A percentile compares a stretch with the other conserved stretches of the same genome.
These are phyloP conservation scores for Penicillium pancosmium DNA, from an alignment of 495 filamentous ascomycete species.

Conservation along the genomic window DNA sequence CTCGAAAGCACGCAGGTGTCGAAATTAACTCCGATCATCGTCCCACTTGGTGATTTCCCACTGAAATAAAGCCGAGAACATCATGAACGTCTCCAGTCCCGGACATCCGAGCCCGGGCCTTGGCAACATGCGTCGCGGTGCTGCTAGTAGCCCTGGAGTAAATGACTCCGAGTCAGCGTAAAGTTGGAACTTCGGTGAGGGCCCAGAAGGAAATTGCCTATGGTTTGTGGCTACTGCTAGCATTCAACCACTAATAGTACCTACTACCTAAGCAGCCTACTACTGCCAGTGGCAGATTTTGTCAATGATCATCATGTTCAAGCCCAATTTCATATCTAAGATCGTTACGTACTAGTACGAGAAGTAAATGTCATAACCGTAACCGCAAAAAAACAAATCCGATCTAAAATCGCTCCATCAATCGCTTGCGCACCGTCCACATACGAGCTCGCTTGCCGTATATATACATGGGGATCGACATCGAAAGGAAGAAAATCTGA, in stretches of 20 bases:
- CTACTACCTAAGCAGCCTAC: no score
- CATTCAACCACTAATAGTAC: no score
- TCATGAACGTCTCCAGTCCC: not conserved
- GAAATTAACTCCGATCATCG: not conserved
- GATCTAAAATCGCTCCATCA: constrained; percentile 83
- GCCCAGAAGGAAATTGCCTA: no score
- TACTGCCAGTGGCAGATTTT: no score
- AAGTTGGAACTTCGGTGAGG: no score
- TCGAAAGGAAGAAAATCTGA: constrained; percentile 72
- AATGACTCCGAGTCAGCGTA: no score
- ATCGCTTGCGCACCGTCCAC: constrained; percentile 88
- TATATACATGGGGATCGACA: constrained; percentile 92
- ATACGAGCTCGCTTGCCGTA: constrained; percentile 93
- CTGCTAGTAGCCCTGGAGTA: no score
- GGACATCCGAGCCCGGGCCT: not conserved
- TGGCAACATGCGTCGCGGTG: no score
- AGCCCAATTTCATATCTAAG: not conserved
- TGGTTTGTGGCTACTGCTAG: no score
- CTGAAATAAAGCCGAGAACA: not conserved
- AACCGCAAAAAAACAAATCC: not conserved
- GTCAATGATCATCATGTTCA: no score
- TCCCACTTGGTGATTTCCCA: not conserved
- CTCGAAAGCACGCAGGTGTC: not conserved
- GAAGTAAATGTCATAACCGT: not conserved
- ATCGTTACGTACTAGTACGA: not conserved